Conservation (phyloP, 2,329 filamentous ascomycete genomes). For the Calonectria honghensis region DNA sequence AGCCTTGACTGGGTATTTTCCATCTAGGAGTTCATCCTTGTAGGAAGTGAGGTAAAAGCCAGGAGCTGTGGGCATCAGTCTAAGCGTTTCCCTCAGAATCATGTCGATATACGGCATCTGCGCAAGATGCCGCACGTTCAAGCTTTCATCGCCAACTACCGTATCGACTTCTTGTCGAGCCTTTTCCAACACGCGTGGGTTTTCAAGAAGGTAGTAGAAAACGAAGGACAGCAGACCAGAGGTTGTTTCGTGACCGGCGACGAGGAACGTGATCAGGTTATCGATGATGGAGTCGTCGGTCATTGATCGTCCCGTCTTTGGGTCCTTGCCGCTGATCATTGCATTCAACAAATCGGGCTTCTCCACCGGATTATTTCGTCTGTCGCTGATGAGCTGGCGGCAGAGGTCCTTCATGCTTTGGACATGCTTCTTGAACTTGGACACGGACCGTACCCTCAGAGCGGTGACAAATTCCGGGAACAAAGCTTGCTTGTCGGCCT, state of each 20-base stretch:
- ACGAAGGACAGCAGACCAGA: slow-evolving; percentile 5
- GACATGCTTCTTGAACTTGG: slow-evolving; percentile 12
- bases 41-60: not conserved
- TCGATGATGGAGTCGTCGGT: slow-evolving; percentile 5
- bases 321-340: slow-evolving; percentile 10
- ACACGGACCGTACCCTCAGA: not conserved
- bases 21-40: not conserved
- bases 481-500: slow-evolving; percentile 5
- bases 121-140: not conserved
- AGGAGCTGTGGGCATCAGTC: slow-evolving; percentile 1
- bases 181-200: not conserved
- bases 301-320: not conserved
- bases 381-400: not conserved
- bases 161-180: not conserved
- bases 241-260: slow-evolving; percentile 9
- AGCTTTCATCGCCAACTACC: not conserved
- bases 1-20: not conserved
- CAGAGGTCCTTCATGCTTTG: not conserved
- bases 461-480: slow-evolving; percentile 5
- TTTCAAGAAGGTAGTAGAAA: slow-evolving; percentile 3
- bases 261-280: slow-evolving; percentile 5
- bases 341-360: slow-evolving; percentile 6
- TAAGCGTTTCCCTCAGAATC: slow-evolving; percentile 6
- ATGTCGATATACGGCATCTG: slow-evolving; percentile 8
- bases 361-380: not conserved